A percentile compares a stretch with the other conserved stretches of the same genome.
Conservation (phyloP, 371 early-diverging fungal species). For the Lichtheimia hyalospora region DNA sequence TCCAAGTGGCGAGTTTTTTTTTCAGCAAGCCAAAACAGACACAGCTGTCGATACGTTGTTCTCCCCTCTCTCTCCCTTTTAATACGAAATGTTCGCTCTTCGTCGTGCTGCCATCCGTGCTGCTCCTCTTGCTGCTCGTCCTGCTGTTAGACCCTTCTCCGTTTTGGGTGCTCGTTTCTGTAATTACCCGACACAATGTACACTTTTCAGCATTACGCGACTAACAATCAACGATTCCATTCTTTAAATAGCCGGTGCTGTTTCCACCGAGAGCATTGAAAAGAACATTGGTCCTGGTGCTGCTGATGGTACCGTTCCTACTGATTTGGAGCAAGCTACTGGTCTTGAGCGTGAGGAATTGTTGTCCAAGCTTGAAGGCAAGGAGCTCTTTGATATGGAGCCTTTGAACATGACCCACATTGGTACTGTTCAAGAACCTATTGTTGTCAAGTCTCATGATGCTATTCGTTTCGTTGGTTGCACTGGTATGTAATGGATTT, state of each 20-base stretch:
- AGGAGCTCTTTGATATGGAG: constrained; percentile 86
- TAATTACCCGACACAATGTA: constrained; percentile 3
- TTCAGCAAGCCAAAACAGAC: constrained; percentile 1
- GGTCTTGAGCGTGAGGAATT: constrained; percentile 92
- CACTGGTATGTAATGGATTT: constrained; percentile 71
- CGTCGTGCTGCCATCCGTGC: constrained; percentile 36
- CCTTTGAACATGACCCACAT: constrained; percentile 76
- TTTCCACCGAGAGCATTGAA: constrained; percentile 30
- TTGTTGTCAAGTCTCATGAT: constrained; percentile 84
- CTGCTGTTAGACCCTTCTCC: constrained; percentile 28
- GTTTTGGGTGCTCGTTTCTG: constrained; percentile 32
- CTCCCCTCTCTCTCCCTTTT: constrained; percentile 3
- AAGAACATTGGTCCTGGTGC: constrained; percentile 53
- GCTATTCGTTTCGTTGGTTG: constrained; percentile 89
- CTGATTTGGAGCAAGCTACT: constrained; percentile 89
- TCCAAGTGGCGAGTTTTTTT: constrained; percentile 12
- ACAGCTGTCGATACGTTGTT: constrained; percentile 1
- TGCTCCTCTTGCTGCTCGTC: constrained; percentile 25
- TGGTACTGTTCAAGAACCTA: constrained; percentile 87
- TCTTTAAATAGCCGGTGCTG: constrained; percentile 21
- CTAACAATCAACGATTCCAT: neutral
- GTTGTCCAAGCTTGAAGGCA: constrained; percentile 82
- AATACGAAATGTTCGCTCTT: constrained; percentile 27
- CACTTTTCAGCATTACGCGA: neutral
- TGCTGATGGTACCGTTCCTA: constrained; percentile 78